phyloP scores from a whole-genome alignment of 2,329 filamentous ascomycete genomes.

The Clonostachys chloroleuca region DNA sequence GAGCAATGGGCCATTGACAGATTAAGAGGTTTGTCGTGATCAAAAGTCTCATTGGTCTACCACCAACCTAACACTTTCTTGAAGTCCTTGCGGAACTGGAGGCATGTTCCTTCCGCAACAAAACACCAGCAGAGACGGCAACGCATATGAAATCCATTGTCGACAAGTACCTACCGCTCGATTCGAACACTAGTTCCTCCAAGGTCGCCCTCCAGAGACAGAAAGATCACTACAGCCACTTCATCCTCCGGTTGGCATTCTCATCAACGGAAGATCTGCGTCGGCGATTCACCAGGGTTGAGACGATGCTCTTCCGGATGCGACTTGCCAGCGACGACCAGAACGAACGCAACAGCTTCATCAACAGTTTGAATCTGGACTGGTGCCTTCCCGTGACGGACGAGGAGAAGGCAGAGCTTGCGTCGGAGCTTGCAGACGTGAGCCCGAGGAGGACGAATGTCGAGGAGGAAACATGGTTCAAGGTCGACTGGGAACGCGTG shows the following conservation, averaged over 20 bases:
- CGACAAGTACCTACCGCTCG: conserved; percentile 80
- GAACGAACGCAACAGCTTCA: conserved; percentile 70
- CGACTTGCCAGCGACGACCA: conserved; percentile 74
- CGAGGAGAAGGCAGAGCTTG: conserved; percentile 67
- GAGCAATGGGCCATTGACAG: conserved; percentile 98
- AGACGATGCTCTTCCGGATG: conserved; percentile 84
- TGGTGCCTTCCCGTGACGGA: conserved; percentile 87
- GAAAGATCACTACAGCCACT: conserved; percentile 97
- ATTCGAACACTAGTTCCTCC: conserved; percentile 64
- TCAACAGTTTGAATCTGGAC: conserved; percentile 71
- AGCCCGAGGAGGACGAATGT: conserved; percentile 25
- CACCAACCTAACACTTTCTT: neutral
- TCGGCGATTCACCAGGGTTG: conserved; percentile 78
- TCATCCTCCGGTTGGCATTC: conserved; percentile 91
- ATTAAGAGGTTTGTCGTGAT: conserved; percentile 58
- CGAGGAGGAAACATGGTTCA: conserved; percentile 90
- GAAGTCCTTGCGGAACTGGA: conserved; percentile 83
- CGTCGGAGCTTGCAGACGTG: conserved; percentile 52
- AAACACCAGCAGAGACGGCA: conserved; percentile 74
- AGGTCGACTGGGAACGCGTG: conserved; percentile 92
- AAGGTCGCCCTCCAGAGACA: conserved; percentile 69
- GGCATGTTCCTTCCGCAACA: conserved; percentile 93
- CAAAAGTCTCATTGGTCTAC: neutral
- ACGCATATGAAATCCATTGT: conserved; percentile 81
- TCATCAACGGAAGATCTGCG: conserved; percentile 87